Base-by-base conservation (phyloP, 2,329 filamentous ascomycete species). In the Zelopaecilomyces penicillatus region DNA sequence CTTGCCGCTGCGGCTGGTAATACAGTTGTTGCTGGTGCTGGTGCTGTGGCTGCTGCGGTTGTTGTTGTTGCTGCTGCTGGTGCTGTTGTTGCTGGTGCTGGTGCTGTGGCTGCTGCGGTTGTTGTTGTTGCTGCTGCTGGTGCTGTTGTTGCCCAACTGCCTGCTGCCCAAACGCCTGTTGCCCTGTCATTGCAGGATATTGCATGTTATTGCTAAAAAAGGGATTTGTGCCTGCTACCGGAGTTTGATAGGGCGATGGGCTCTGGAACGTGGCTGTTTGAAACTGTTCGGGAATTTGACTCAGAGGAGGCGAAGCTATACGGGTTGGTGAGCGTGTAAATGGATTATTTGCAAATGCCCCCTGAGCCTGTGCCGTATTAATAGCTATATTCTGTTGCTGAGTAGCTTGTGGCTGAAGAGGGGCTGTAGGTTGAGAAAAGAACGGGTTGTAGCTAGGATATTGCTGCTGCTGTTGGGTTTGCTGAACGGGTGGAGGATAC, bases 261-360 rank as follows among this genome's bases (percentile, higher is more conserved):
- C 54, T 60, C 34, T 64, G 58, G 48, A 70, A 73, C 19, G 64
- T 68, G 27, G 67, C 57, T 36, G 67, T 63, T 50, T 75, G 71
- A 9, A 64, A 58, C 54, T 76, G 72, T 52, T 78, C 74, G 0
- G 72, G 71, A 34, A 77, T 77, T 52, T 75, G 75, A 2, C 66
- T 68, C 3, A 76, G 63, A 5, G 63, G 59, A 9, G 72, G 72
- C 7, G 72, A 74, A 37, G 73, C 73, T 40, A 76, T 71, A 48
- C 68, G 59, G 3, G 69, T 73, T 4, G 71, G 73, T 10, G 74
- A 75, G 41, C 70, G 64, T 1, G 66, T 57, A 52, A 74, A 76
- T 0, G 73, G 74, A 45, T 76, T 76, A 53, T 64, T 71, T 9
- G 56, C 62, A 39, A 60, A 62, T 5, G 45, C 52, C 4, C 60